Percentiles rank a stretch among this genome's conserved stretches.
Evolutionary conservation across 768 basidiomycete genomes (phyloP).

Genomic region (Hemileccinum impolitum): DNA sequence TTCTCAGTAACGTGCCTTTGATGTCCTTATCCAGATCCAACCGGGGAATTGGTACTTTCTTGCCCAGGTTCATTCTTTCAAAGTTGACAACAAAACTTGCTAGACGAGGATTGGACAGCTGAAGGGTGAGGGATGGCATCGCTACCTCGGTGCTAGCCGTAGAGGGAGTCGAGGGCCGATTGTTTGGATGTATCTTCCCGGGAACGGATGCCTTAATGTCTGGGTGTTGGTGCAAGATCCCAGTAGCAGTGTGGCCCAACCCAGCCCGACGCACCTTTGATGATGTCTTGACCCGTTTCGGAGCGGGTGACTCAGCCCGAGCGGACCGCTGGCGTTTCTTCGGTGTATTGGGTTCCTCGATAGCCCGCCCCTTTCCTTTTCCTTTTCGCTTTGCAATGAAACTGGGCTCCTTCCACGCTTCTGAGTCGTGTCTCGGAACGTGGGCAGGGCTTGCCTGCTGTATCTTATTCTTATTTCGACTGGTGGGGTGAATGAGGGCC

Average conservation of each 20-base stretch:
- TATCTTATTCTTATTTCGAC: not conserved
- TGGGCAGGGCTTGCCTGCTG: not conserved
- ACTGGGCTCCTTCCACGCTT: slow-evolving; percentile 32
- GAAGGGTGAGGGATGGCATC: not conserved
- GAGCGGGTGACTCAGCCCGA: slow-evolving; percentile 5
- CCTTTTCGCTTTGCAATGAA: slow-evolving; percentile 24
- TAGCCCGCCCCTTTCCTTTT: slow-evolving; percentile 16
- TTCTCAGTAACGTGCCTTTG: slow-evolving; percentile 18
- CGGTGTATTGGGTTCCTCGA: slow-evolving; percentile 3
- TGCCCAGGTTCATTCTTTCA: slow-evolving; percentile 7
- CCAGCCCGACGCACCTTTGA: not conserved
- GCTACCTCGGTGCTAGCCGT: not conserved
- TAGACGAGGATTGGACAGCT: slow-evolving; percentile 15
- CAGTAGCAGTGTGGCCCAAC: not conserved
- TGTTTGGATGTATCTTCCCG: not conserved
- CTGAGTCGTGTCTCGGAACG: slow-evolving; percentile 21
- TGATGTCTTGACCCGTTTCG: slow-evolving; percentile 14
- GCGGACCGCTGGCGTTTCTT: slow-evolving; percentile 16
- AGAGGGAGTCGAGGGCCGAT: not conserved
- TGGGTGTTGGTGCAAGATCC: not conserved
- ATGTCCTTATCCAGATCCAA: slow-evolving; percentile 11
- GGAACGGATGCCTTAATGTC: not conserved
- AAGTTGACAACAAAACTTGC: slow-evolving; percentile 21
- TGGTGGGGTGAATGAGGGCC: not conserved
- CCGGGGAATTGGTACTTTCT: slow-evolving; percentile 2